These are phyloP conservation scores for Camelina neglecta DNA, from an alignment of 345 rosid genomes.

Conservation along the genomic window DNA sequence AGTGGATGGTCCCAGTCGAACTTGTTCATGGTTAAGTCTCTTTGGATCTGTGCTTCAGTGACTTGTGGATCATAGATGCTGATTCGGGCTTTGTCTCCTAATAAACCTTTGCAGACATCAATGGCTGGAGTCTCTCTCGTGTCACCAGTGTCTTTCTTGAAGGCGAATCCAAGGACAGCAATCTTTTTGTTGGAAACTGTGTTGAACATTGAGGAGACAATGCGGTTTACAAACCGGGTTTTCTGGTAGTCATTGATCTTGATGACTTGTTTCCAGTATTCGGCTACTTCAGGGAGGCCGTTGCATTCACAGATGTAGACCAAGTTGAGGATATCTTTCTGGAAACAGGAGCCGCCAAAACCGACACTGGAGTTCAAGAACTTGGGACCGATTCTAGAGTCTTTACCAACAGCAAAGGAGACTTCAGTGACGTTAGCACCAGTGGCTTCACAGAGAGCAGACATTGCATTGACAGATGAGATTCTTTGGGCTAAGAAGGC, in stretches of 20 bases:
- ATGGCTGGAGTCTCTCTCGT: slow-evolving; percentile 87
- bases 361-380: slow-evolving; percentile 84
- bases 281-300: slow-evolving; percentile 82
- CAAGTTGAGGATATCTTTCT: slow-evolving; percentile 78
- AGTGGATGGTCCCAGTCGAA: not conserved
- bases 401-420: slow-evolving; percentile 54
- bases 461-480: slow-evolving; percentile 86
- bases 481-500: slow-evolving; percentile 87
- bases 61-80: slow-evolving; percentile 88
- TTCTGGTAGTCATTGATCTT: slow-evolving; percentile 85
- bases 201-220: slow-evolving; percentile 53
- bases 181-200: not conserved
- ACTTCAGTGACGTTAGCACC: not conserved
- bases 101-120: slow-evolving; percentile 83
- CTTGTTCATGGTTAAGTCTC: not conserved
- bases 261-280: slow-evolving; percentile 89
- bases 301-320: slow-evolving; percentile 87
- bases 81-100: slow-evolving; percentile 76
- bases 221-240: slow-evolving; percentile 75
- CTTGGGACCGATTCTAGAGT: slow-evolving; percentile 77
- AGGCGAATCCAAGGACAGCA: slow-evolving; percentile 53
- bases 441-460: slow-evolving; percentile 77
- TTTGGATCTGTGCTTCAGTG: slow-evolving; percentile 63
- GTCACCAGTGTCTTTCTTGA: slow-evolving; percentile 86
- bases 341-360: slow-evolving; percentile 86